Evolutionary conservation across 164 flowering plant species (phyloP), one percentile per base, ranked within the genome.

Genomic region (Aristolochia californica): DNA sequence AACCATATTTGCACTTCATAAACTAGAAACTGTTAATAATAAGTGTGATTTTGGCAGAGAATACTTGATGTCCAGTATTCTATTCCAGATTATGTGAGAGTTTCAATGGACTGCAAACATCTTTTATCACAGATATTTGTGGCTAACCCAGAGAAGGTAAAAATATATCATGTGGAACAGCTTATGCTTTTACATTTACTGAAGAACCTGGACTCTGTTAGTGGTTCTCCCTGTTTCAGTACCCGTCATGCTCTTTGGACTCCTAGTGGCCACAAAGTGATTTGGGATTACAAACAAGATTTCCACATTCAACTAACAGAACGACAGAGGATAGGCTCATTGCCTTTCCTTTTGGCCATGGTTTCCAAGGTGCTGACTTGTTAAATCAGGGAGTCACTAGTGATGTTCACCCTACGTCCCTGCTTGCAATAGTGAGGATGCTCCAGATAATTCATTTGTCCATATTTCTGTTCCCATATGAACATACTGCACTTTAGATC

Each of bases 101-200:
- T 89, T n/a, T 89, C 95, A 16, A 21, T 47, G 52, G 91, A 80
- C 4, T 84, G 97, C 62, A 76, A 45, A 40, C 85, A 84, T 67
- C 86, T 89, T 48, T 55, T 89, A 20, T 80, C 90, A 18, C 80
- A 75, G 21, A 84, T 89, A 17, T 86, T 86, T 30, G 90, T 87
- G 22, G 84, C 91, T 14, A 77, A 73, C 59, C 83, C 94, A 43
- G 85, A 81, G 51, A 84, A 78, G 89, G 97, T 88, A 69, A 70
- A 56, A 34, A 12, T 9, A 2, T 34, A 7, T 34, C 40, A 34
- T 34, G 10, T 34, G 40, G 7, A 7, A 34, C n/a, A 3, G 40
- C 10, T 34, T 34, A 34, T 2, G 40, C 10, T 34, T 34, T 8
- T 34, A 0, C 10, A 34, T 34, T 2, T 34, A 5, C 20, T 14